Conservation (phyloP, 192 early-diverging fungal species). For the Oehlia diaphana region DNA sequence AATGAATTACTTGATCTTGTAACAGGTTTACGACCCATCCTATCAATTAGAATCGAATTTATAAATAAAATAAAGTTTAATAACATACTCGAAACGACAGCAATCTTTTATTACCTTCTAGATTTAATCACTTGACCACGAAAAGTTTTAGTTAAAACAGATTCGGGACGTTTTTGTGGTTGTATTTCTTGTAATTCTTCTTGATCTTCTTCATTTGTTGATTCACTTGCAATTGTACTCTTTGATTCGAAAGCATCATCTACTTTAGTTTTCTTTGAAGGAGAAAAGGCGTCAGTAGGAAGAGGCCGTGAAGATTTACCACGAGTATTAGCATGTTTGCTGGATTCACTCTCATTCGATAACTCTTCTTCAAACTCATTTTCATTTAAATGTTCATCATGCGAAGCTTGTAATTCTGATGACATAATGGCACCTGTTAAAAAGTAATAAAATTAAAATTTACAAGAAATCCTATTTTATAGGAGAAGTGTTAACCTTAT, state of each 20-base stretch:
- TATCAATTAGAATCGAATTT: neutral
- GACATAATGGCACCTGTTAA: neutral
- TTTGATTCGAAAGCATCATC: neutral
- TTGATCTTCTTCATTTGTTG: neutral
- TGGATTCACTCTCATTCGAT: neutral
- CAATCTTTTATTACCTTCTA: neutral
- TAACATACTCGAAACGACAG: neutral
- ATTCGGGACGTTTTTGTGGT: neutral
- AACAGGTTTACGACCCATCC: neutral
- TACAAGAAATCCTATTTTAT: no score
- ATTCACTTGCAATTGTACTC: neutral
- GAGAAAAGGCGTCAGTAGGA: neutral
- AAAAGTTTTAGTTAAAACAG: conserved; percentile 16
- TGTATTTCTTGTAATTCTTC: neutral
- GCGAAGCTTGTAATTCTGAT: neutral
- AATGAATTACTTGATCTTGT: neutral
- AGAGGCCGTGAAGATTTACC: neutral
- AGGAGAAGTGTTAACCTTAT: no score
- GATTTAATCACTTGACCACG: conserved; percentile 12
- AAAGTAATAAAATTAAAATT: neutral
- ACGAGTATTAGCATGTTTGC: neutral
- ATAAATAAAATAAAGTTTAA: neutral
- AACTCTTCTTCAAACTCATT: neutral
- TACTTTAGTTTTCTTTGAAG: neutral
- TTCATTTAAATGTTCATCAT: neutral